A percentile compares a stretch with the other conserved stretches of the same genome.
Evolutionary conservation across 2,329 filamentous ascomycete species (phyloP).

Genomic region (Waltergamsia citrina): DNA sequence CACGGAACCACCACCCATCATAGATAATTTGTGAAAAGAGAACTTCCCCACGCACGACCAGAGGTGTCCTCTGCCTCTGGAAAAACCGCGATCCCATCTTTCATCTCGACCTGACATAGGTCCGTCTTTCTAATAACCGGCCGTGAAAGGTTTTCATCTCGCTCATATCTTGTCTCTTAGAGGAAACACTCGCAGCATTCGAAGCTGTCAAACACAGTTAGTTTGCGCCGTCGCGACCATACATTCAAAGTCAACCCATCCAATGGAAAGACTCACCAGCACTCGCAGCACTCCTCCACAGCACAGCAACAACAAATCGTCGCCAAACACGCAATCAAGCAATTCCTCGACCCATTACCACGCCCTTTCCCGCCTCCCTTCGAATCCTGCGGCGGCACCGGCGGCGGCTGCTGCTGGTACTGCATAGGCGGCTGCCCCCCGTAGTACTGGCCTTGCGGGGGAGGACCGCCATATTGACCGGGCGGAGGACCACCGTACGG

Average conservation of each 20-base stretch:
- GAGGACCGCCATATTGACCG: not conserved
- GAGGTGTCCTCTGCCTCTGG: too few species aligned
- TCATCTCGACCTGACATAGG: too few species aligned
- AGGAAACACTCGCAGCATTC: slow-evolving; percentile 31
- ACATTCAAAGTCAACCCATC: too few species aligned
- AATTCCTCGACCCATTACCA: slow-evolving; percentile 20
- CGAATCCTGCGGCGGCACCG: slow-evolving; percentile 18
- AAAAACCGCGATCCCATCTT: too few species aligned
- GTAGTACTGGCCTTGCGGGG: slow-evolving; percentile 3
- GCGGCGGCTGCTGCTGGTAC: slow-evolving; percentile 27
- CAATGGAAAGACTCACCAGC: slow-evolving; percentile 26
- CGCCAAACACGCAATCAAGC: slow-evolving; percentile 36
- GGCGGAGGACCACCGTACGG: slow-evolving; percentile 6
- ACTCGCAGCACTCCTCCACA: slow-evolving; percentile 39
- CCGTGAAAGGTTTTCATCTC: slow-evolving; percentile 1
- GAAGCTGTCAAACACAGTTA: slow-evolving; percentile 15
- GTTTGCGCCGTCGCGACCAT: not conserved
- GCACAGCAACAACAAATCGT: slow-evolving; percentile 41
- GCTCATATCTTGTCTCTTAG: slow-evolving; percentile 10
- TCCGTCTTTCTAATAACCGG: too few species aligned
- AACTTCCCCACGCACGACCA: too few species aligned
- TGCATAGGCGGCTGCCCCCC: slow-evolving; percentile 28
- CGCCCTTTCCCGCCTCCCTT: slow-evolving; percentile 8
- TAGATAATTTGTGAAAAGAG: too few species aligned
- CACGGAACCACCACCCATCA: too few species aligned